A percentile compares a stretch with the other conserved stretches of the same genome.
Conservation (phyloP, 2,329 filamentous ascomycete genomes). For the Aspergillus uvarum region DNA sequence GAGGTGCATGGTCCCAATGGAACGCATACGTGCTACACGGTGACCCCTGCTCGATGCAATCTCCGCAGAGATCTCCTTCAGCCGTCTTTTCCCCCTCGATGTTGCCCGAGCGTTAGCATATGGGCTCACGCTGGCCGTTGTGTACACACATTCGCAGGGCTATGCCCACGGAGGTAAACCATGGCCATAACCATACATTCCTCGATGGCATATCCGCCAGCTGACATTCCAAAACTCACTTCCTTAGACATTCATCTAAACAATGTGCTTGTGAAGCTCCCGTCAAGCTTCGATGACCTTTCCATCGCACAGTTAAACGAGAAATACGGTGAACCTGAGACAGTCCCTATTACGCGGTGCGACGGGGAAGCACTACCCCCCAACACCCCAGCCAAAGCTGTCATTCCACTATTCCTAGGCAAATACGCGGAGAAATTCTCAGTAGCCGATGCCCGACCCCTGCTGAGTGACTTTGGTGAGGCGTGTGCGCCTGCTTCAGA, state of each 20-base stretch:
- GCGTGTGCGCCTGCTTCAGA: constrained; percentile 21
- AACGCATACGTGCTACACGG: constrained; percentile 27
- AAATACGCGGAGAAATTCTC: constrained; percentile 30
- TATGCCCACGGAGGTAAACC: constrained; percentile 27
- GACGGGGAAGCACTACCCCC: constrained; percentile 26
- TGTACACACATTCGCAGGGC: constrained; percentile 28
- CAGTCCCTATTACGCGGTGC: constrained; percentile 23
- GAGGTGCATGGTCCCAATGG: constrained; percentile 26
- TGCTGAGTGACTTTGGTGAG: constrained; percentile 36
- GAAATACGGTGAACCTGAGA: constrained; percentile 31
- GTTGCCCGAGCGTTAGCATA: constrained; percentile 26
- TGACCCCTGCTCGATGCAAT: constrained; percentile 24
- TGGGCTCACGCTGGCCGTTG: constrained; percentile 23
- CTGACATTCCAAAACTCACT: neutral
- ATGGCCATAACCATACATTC: too few species aligned
- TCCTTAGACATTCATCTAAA: constrained; percentile 31
- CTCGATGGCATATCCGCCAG: neutral
- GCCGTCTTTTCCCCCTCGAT: constrained; percentile 26
- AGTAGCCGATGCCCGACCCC: constrained; percentile 27
- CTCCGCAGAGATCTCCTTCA: constrained; percentile 31
- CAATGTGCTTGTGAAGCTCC: constrained; percentile 28
- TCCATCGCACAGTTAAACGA: constrained; percentile 35
- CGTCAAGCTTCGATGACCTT: constrained; percentile 27
- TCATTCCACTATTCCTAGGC: constrained; percentile 25
- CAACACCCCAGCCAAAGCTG: constrained; percentile 29